A percentile compares a stretch with the other conserved stretches of the same genome.
These are phyloP conservation scores for Anthracocystis setariae DNA, from an alignment of 1,284 basidiomycete genomes.

Conservation along the genomic window DNA sequence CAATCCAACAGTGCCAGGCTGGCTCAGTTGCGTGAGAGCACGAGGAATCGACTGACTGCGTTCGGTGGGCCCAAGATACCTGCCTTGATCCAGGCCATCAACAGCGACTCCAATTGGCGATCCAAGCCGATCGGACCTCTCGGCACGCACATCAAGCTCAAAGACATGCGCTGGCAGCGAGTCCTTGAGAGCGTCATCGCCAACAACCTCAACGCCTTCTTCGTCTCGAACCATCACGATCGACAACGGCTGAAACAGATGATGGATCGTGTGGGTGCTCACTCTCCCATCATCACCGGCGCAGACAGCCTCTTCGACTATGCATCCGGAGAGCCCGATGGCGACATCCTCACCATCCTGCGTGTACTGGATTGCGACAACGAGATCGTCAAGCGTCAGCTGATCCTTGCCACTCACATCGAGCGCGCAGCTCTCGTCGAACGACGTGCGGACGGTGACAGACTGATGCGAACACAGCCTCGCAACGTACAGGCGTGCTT, in stretches of 20 bases:
- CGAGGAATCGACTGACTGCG: conserved; percentile 50
- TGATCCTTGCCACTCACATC: conserved; percentile 80
- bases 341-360: conserved; percentile 77
- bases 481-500: conserved; percentile 63
- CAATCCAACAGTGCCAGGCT: conserved; percentile 14
- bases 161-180: conserved; percentile 77
- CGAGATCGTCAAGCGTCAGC: conserved; percentile 79
- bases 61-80: conserved; percentile 60
- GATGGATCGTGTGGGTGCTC: conserved; percentile 30
- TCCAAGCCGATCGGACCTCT: conserved; percentile 72
- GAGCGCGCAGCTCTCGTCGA: conserved; percentile 78
- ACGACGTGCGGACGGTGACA: conserved; percentile 56
- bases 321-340: conserved; percentile 72
- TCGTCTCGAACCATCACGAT: conserved; percentile 80
- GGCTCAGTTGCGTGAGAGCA: conserved; percentile 19
- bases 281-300: conserved; percentile 54
- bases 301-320: conserved; percentile 71
- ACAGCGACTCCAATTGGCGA: conserved; percentile 71
- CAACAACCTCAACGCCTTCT: conserved; percentile 77
- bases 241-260: conserved; percentile 70
- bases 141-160: conserved; percentile 86
- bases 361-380: conserved; percentile 86
- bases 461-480: conserved; percentile 61
- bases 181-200: conserved; percentile 78
- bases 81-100: conserved; percentile 67